Percentiles rank a stretch among this genome's conserved stretches.
Evolutionary conservation across 2,329 filamentous ascomycete genomes (phyloP).

Genomic region (Macroventuria anomochaeta): DNA sequence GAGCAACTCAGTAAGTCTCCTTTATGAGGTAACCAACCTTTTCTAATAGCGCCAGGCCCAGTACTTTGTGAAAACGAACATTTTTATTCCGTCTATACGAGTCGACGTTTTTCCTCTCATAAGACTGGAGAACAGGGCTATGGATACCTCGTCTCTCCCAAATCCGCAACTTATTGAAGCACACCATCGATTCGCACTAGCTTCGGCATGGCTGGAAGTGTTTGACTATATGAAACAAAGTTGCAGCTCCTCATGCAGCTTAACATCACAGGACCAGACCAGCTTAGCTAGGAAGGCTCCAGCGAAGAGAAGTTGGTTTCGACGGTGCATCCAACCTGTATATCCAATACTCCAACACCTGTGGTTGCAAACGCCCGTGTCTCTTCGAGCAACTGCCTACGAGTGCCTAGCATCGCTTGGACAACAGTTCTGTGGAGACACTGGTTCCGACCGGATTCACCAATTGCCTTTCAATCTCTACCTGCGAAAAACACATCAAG

Average conservation of each 20-base stretch:
- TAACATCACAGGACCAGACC: not conserved
- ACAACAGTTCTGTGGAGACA: conserved; percentile 17
- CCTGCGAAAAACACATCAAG: conserved; percentile 15
- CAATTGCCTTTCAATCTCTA: conserved; percentile 29
- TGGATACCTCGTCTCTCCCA: not conserved
- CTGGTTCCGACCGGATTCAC: conserved; percentile 19
- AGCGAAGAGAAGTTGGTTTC: not conserved
- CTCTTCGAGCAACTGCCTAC: not conserved
- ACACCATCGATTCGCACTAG: not conserved
- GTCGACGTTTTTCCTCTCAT: not conserved
- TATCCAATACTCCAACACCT: not conserved
- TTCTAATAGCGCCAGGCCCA: not conserved
- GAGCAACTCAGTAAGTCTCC: not conserved
- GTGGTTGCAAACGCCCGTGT: not conserved
- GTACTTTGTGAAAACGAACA: not conserved
- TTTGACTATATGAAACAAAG: conserved; percentile 12
- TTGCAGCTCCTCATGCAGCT: conserved; percentile 9
- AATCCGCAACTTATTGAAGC: conserved; percentile 1
- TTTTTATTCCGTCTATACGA: not conserved
- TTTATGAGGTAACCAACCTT: not conserved
- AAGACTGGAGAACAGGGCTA: not conserved
- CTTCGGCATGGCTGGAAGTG: conserved; percentile 6
- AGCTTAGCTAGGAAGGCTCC: not conserved
- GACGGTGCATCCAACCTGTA: not conserved
- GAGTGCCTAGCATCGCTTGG: not conserved